These are phyloP conservation scores for Elaphomyces granulatus DNA, from an alignment of 495 filamentous ascomycete species.

Conservation along the genomic window DNA sequence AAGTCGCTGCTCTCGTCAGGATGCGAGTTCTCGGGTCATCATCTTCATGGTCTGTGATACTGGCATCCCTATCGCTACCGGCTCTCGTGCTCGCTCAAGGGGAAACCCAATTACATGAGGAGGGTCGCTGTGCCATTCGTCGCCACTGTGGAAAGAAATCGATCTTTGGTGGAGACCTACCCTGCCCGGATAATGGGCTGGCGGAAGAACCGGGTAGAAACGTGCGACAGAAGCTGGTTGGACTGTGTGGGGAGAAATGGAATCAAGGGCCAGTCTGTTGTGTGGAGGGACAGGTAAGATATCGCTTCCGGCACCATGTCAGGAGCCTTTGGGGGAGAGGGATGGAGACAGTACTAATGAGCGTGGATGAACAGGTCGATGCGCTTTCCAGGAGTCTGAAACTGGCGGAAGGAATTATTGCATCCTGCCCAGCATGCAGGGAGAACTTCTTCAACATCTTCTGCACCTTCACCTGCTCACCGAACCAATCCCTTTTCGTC, in stretches of 20 bases:
- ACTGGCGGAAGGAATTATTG: conserved; percentile 76
- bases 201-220: conserved; percentile 57
- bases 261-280: conserved; percentile 71
- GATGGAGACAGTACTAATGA: conserved; percentile 11
- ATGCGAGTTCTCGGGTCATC: conserved; percentile 24
- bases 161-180: conserved; percentile 74
- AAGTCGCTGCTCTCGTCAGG: conserved; percentile 1
- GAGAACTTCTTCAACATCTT: conserved; percentile 97
- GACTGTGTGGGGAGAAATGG: conserved; percentile 80
- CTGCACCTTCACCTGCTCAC: conserved; percentile 94
- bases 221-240: conserved; percentile 60
- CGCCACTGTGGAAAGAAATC: conserved; percentile 82
- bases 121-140: conserved; percentile 79
- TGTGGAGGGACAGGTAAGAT: conserved; percentile 55
- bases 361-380: conserved; percentile 41
- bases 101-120: conserved; percentile 58
- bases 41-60: conserved; percentile 16
- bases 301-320: no score
- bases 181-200: conserved; percentile 83
- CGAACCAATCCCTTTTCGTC: conserved; percentile 87
- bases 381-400: conserved; percentile 66
- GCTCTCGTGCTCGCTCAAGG: conserved; percentile 21
- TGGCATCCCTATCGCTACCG: conserved; percentile 19
- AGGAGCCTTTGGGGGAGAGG: no score
- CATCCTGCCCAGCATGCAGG: conserved; percentile 88